A percentile compares a stretch with the other conserved stretches of the same genome.
Evolutionary conservation across 495 filamentous ascomycete species (phyloP).

Genomic region (Sordaria brevicollis): DNA sequence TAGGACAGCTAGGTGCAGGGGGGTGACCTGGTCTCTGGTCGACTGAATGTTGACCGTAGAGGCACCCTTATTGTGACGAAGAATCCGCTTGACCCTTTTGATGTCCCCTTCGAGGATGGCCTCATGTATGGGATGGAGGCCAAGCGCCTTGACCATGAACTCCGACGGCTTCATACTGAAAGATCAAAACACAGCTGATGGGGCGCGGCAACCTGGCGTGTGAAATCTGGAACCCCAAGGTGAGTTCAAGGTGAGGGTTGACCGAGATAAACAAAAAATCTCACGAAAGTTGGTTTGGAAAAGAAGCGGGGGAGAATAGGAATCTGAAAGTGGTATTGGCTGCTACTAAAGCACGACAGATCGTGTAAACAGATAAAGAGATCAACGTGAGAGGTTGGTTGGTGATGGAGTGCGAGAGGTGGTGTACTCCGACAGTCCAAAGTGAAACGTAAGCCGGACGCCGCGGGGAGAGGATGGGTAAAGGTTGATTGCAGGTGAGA

Average conservation of each 20-base stretch:
- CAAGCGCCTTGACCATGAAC: background rate
- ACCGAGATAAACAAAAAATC: background rate
- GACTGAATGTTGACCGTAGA: background rate
- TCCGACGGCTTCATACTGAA: background rate
- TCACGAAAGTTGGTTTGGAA: background rate
- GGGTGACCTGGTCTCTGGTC: background rate
- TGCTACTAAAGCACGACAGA: background rate
- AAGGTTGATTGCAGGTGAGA: background rate
- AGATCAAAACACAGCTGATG: background rate
- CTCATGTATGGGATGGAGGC: background rate
- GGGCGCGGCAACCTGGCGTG: background rate
- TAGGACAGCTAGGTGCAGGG: background rate
- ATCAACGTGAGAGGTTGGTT: background rate
- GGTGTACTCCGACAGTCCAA: background rate
- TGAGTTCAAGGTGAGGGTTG: background rate
- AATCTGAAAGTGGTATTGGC: background rate
- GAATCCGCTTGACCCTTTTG: background rate
- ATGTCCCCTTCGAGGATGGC: background rate
- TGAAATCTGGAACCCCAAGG: background rate
- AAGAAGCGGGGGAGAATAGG: rapidly evolving
- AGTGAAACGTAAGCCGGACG: background rate
- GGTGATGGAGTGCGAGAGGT: background rate
- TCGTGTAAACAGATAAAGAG: background rate
- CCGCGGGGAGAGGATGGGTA: background rate
- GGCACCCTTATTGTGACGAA: background rate